phyloP scores from a whole-genome alignment of 2,329 filamentous ascomycete species.

The Zarea fungicola region DNA sequence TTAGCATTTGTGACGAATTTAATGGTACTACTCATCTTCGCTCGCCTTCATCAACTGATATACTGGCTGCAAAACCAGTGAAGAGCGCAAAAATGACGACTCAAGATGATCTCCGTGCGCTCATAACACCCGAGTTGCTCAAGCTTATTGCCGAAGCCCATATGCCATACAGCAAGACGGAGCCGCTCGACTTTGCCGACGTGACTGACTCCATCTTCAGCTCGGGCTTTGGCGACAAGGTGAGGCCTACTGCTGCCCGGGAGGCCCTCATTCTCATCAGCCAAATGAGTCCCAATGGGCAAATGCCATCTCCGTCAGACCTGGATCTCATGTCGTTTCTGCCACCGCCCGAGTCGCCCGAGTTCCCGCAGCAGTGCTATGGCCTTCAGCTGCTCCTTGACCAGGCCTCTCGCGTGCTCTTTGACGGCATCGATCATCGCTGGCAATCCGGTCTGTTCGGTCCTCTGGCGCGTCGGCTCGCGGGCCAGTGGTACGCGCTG shows the following conservation, averaged over 20 bases:
- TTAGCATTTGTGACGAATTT: too few species aligned
- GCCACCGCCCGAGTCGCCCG: conserved; percentile 1
- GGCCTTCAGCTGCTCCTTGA: not conserved
- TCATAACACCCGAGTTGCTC: not conserved
- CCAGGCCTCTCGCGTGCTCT: not conserved
- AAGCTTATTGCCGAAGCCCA: not conserved
- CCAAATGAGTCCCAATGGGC: not conserved
- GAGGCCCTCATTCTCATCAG: not conserved
- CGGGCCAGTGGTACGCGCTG: not conserved
- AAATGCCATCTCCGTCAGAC: not conserved
- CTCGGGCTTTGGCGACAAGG: not conserved
- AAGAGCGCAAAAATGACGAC: not conserved
- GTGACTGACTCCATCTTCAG: not conserved
- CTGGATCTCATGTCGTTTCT: conserved; percentile 7
- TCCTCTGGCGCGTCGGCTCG: not conserved
- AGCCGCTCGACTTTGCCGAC: not conserved
- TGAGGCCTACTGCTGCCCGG: not conserved
- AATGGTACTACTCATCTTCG: too few species aligned
- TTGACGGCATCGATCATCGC: not conserved
- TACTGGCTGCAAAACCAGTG: too few species aligned
- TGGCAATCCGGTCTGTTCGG: conserved; percentile 6
- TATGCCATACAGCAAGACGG: not conserved
- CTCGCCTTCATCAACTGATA: too few species aligned
- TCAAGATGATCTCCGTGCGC: not conserved
- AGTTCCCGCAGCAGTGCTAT: conserved; percentile 1